Conservation (phyloP, 495 filamentous ascomycete genomes). For the Lasiosphaeria hispida region DNA sequence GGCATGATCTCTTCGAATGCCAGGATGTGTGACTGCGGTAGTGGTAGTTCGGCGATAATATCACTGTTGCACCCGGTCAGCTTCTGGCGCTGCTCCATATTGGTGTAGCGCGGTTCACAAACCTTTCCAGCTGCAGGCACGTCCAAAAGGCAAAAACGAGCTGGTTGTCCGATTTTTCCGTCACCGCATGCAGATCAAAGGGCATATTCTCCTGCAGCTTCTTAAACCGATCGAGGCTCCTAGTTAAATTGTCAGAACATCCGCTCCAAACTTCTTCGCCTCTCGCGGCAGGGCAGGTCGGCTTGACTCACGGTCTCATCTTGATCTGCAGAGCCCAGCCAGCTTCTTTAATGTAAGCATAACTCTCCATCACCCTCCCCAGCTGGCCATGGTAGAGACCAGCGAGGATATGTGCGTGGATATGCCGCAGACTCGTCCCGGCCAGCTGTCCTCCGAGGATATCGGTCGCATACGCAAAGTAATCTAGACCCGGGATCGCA, state of each 20-base stretch:
- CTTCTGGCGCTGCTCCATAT: neutral
- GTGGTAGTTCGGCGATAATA: constrained; percentile 83
- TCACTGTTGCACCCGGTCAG: constrained; percentile 55
- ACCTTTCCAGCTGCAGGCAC: constrained; percentile 91
- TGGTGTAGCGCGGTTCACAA: constrained; percentile 15
- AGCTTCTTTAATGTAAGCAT: constrained; percentile 80
- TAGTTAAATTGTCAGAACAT: constrained; percentile 16
- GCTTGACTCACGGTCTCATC: constrained; percentile 63
- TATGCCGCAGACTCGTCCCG: constrained; percentile 73
- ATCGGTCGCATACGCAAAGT: constrained; percentile 80
- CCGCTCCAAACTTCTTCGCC: no score
- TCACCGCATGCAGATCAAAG: constrained; percentile 24
- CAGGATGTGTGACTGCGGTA: constrained; percentile 76
- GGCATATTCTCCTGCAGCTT: constrained; percentile 31
- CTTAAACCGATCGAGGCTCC: constrained; percentile 44
- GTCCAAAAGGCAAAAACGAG: constrained; percentile 88
- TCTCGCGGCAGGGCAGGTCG: neutral
- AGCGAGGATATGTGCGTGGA: constrained; percentile 82
- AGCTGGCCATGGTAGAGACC: constrained; percentile 87
- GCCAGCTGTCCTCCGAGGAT: constrained; percentile 82
- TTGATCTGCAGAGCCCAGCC: constrained; percentile 73
- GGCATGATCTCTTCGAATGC: constrained; percentile 66
- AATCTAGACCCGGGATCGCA: constrained; percentile 81
- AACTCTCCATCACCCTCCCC: constrained; percentile 83
- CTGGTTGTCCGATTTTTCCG: constrained; percentile 49